Percentiles rank a stretch among this genome's conserved stretches.
phyloP scores from a whole-genome alignment of 306 rosid species.

The Psophocarpus tetragonolobus region DNA sequence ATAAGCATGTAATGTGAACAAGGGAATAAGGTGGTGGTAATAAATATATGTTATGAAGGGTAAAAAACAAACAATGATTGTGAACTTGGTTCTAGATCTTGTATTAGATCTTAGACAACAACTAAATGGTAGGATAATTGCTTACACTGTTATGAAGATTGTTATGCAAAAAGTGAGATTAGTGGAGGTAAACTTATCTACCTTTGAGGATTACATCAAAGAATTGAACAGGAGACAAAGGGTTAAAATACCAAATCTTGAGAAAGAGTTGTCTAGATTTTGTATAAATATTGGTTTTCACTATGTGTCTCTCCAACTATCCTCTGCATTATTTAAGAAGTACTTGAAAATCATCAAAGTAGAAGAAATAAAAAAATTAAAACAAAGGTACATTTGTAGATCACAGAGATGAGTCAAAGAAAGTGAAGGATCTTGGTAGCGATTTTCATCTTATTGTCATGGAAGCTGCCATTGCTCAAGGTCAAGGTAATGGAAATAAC shows the following conservation, averaged over 20 bases:
- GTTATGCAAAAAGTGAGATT: slow-evolving; percentile 88
- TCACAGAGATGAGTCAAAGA: too few relatives aligned
- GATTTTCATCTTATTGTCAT: too few relatives aligned
- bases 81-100: slow-evolving; percentile 61
- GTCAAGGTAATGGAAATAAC: too few relatives aligned
- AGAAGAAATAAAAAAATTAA: too few relatives aligned
- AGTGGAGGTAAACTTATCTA: slow-evolving; percentile 70
- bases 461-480: too few relatives aligned
- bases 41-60: slow-evolving; percentile 45
- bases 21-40: slow-evolving; percentile 57
- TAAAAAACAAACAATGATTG: slow-evolving; percentile 35
- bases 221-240: slow-evolving; percentile 65
- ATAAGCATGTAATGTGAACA: slow-evolving; percentile 71
- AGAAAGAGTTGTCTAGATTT: slow-evolving; percentile 59
- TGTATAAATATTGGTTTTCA: too few relatives aligned
- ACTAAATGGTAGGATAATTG: slow-evolving; percentile 71
- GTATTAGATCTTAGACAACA: slow-evolving; percentile 67
- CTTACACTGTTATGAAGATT: slow-evolving; percentile 87
- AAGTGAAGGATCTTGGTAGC: too few relatives aligned
- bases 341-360: too few relatives aligned
- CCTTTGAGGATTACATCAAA: slow-evolving; percentile 66
- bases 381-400: too few relatives aligned
- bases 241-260: slow-evolving; percentile 54
- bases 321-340: too few relatives aligned
- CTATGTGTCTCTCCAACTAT: too few relatives aligned